Conservation (phyloP, 2,329 filamentous ascomycete genomes). For the Fusarium austroafricanum region DNA sequence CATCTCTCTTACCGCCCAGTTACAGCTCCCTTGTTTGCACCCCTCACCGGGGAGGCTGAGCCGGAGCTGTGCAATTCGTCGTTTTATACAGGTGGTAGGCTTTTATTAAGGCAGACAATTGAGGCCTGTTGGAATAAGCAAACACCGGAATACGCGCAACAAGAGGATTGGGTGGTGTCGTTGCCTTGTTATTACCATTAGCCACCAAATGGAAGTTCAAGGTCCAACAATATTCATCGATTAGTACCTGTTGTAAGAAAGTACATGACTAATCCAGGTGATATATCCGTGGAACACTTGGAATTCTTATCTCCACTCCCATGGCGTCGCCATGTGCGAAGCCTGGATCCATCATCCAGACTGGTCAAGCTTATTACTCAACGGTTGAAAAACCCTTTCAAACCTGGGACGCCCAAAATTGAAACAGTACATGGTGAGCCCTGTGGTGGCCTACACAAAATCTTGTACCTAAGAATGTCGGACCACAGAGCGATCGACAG, state of each 20-base stretch:
- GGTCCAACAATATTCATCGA: neutral
- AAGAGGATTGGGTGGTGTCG: conserved; percentile 20
- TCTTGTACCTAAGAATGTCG: conserved; percentile 7
- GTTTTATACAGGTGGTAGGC: conserved; percentile 23
- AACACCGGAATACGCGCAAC: conserved; percentile 23
- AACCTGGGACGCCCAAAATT: conserved; percentile 18
- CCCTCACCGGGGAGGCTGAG: conserved; percentile 40
- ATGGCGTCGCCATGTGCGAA: conserved; percentile 13
- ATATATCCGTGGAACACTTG: neutral
- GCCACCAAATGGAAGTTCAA: neutral
- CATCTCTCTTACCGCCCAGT: conserved; percentile 33
- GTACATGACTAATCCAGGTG: neutral
- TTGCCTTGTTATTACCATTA: neutral
- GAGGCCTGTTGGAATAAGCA: conserved; percentile 30
- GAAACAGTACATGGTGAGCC: neutral
- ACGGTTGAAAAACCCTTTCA: neutral
- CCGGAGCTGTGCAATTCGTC: conserved; percentile 33
- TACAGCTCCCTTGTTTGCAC: conserved; percentile 31
- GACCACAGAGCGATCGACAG: conserved; percentile 26
- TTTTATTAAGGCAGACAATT: conserved; percentile 24
- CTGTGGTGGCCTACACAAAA: conserved; percentile 2
- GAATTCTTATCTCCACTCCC: neutral
- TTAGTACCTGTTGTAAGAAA: neutral
- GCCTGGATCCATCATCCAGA: too few relatives aligned
- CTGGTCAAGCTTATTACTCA: conserved; percentile 10